Base-by-base conservation (phyloP, 2,329 filamentous ascomycete species). In the Talaromyces sp. region DNA sequence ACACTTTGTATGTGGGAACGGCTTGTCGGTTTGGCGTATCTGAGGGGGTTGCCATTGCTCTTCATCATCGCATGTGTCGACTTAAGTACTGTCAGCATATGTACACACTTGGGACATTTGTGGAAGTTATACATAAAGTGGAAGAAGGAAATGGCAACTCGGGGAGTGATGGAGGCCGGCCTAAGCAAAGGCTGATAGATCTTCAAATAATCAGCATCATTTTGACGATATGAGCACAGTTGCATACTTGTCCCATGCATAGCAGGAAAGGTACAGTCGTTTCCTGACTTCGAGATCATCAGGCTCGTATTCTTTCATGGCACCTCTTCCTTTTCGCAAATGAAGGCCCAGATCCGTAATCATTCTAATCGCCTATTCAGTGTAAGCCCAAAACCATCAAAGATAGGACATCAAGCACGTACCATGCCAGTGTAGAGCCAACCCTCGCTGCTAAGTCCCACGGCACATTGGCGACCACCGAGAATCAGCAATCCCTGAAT, bases 361-460 rank as follows among this genome's bases (percentile, higher is more conserved):
- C 69, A 70, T 70, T 52, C 68, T 56, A n/a, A 69, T 62, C 22
- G 66, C 69, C 69, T 68, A 7, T 10, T 50, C 15, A 10, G 35
- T 10, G 17, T 52, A 17, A 52, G 25, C 10, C 10, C 2, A 3
- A 2, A 3, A 31, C 0, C 7, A 3, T 2, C 45, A 25, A 49
- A 15, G 19, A 13, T 9, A 9, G 3, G 19, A 13, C 4, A 15
- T 15, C n/a, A 25, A 4, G 45, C 17, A 33, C 49, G 17, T 19
- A 68, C 67, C 67, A 70, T 70, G 22, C 69, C 69, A 9, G 69
- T 70, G 33, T 70, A 70, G 22, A 70, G 61, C 69, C 69, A 70
- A 10, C 69, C 69, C 47, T 70, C 69, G 43, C 66, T 69, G 50
- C 52, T 70, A 37, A 67, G 67, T 17, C 69, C 69, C 19, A 69